Conservation (phyloP, 768 basidiomycete genomes). For the Naganishia friedmannii region DNA sequence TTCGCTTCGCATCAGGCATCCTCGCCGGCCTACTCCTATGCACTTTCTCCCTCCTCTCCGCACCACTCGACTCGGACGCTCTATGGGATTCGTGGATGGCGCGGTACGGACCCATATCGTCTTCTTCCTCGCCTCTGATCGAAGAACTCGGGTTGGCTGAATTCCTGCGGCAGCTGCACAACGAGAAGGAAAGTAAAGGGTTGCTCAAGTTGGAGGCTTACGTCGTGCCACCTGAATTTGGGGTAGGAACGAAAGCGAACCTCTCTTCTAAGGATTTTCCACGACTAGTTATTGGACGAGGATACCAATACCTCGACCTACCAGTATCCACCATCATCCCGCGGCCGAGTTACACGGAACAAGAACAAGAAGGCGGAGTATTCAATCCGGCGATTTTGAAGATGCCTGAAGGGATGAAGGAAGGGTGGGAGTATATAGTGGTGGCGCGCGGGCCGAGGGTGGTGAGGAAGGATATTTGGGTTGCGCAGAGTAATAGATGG, state of each 20-base stretch:
- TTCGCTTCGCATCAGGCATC: not conserved
- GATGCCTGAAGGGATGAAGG: constrained; percentile 1
- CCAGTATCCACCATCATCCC: not conserved
- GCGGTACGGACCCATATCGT: not conserved
- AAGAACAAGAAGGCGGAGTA: not conserved
- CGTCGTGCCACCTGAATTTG: not conserved
- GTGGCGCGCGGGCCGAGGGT: constrained; percentile 6
- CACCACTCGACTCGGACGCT: not conserved
- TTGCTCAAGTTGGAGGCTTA: not conserved
- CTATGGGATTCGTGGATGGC: not conserved
- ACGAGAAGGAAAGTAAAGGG: not conserved
- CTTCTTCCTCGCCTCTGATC: not conserved
- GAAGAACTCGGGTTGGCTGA: not conserved
- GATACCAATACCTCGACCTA: not conserved
- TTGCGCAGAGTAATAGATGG: not conserved
- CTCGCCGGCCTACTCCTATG: not conserved
- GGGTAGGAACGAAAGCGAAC: not conserved
- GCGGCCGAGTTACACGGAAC: not conserved
- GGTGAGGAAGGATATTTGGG: constrained; percentile 10
- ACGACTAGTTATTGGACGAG: not conserved
- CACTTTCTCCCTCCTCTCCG: not conserved
- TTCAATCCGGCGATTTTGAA: constrained; percentile 17
- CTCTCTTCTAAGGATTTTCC: not conserved
- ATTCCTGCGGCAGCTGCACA: not conserved
- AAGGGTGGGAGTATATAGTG: constrained; percentile 22